Percentiles rank a stretch among this genome's conserved stretches.
Evolutionary conservation across 1,284 basidiomycete genomes (phyloP).

Genomic region (Jaminaea rosea): DNA sequence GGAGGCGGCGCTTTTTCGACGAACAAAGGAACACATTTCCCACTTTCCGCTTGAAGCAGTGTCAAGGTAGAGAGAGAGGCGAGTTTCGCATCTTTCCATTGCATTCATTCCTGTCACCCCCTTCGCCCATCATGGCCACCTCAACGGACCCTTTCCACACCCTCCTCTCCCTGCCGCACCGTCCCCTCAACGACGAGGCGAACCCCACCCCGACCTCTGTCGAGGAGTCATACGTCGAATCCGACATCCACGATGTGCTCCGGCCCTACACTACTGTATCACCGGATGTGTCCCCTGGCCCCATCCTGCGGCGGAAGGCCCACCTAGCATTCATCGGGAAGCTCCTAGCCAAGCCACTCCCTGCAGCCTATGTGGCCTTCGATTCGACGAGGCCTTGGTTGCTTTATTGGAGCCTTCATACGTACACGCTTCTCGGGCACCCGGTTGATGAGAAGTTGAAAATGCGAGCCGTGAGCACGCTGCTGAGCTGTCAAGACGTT

Average conservation of each 20-base stretch:
- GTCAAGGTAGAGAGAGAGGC: too few species aligned
- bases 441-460: conserved; percentile 19
- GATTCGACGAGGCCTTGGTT: conserved; percentile 45
- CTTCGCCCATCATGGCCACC: too few species aligned
- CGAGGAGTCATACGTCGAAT: background rate
- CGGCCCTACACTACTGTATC: background rate
- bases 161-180: conserved; percentile 5
- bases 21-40: too few species aligned
- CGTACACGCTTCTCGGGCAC: conserved; percentile 32
- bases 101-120: too few species aligned
- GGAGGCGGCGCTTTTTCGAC: too few species aligned
- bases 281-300: background rate
- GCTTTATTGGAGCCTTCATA: conserved; percentile 42
- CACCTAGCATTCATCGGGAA: conserved; percentile 38
- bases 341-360: conserved; percentile 30
- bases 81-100: too few species aligned
- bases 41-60: too few species aligned
- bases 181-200: conserved; percentile 1
- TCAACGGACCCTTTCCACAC: conserved; percentile 1
- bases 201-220: conserved; percentile 13
- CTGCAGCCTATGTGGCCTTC: conserved; percentile 34
- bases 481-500: conserved; percentile 41
- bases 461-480: conserved; percentile 35
- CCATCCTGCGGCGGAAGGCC: conserved; percentile 20
- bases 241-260: background rate